phyloP scores from a whole-genome alignment of 169 alveolate genomes.

The Plasmodium cynomolgi region DNA sequence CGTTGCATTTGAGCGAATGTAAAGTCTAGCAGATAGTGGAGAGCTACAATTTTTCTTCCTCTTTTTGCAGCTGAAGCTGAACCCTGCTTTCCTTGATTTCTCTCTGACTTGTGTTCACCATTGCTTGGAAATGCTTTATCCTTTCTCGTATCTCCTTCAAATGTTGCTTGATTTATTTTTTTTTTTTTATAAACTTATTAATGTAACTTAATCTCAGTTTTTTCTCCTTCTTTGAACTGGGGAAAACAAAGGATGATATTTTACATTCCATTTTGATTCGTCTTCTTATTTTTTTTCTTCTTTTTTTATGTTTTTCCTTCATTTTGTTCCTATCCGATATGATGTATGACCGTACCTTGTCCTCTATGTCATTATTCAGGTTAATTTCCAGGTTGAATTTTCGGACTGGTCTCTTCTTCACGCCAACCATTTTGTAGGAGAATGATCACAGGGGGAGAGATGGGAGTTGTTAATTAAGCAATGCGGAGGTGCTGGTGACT shows the following conservation, averaged over 20 bases:
- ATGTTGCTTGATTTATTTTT: constrained; percentile 28
- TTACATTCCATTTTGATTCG: constrained; percentile 67
- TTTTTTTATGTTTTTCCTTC: constrained; percentile 21
- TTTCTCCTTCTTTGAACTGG: constrained; percentile 65
- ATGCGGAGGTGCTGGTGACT: neutral
- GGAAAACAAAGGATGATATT: constrained; percentile 67
- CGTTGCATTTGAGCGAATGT: neutral
- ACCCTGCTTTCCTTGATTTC: neutral
- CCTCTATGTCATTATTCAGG: constrained; percentile 43
- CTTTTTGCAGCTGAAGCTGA: neutral
- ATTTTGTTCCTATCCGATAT: constrained; percentile 32
- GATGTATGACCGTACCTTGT: constrained; percentile 41
- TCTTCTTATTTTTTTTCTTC: constrained; percentile 58
- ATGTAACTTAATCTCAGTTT: constrained; percentile 49
- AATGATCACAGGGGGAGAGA: neutral
- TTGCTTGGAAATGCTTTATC: neutral
- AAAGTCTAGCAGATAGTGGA: neutral
- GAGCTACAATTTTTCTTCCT: neutral
- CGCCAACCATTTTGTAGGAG: constrained; percentile 22
- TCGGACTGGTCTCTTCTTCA: constrained; percentile 52
- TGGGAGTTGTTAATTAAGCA: neutral
- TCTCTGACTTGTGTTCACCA: neutral
- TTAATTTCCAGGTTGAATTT: constrained; percentile 54
- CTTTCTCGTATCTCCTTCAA: constrained; percentile 41
- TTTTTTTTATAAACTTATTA: constrained; percentile 43